phyloP scores from a whole-genome alignment of 371 early-diverging fungal genomes.

The Smittium mucronatum region DNA sequence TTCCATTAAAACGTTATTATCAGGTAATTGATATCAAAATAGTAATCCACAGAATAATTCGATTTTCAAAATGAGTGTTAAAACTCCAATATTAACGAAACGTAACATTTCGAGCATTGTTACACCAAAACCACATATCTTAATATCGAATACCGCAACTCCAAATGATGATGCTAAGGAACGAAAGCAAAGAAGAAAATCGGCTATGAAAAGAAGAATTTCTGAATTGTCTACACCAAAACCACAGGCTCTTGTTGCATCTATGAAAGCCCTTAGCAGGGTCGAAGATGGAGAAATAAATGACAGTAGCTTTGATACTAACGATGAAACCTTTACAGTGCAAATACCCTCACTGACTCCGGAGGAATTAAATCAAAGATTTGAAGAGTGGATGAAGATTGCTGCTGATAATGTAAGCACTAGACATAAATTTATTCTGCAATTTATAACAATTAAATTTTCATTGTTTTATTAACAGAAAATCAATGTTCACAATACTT shows the following conservation, averaged over 20 bases:
- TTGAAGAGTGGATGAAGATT: slow-evolving; percentile 96
- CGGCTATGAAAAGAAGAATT: slow-evolving; percentile 28
- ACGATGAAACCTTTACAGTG: slow-evolving; percentile 19
- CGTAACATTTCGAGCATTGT: slow-evolving; percentile 8
- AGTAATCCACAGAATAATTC: not conserved
- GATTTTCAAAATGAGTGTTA: not conserved
- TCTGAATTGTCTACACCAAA: slow-evolving; percentile 30
- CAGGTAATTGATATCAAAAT: not conserved
- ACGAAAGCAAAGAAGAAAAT: slow-evolving; percentile 30
- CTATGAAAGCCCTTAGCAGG: not conserved
- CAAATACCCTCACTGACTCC: slow-evolving; percentile 33
- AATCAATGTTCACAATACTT: slow-evolving; percentile 94
- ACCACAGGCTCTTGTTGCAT: slow-evolving; percentile 18
- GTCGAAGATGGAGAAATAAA: not conserved
- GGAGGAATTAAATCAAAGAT: slow-evolving; percentile 38
- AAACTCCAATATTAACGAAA: slow-evolving; percentile 7
- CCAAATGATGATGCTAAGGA: slow-evolving; percentile 34
- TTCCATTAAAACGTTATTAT: too few relatives aligned
- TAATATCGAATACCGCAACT: slow-evolving; percentile 5
- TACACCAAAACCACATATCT: not conserved
- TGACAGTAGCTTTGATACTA: not conserved
- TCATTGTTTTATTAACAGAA: slow-evolving; percentile 44
- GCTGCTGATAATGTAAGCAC: slow-evolving; percentile 89
- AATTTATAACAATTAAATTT: not conserved
- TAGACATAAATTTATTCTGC: too few relatives aligned